A percentile compares a stretch with the other conserved stretches of the same genome.
phyloP scores from a whole-genome alignment of 1,284 basidiomycete genomes.

The Leccinum angustisporum region DNA sequence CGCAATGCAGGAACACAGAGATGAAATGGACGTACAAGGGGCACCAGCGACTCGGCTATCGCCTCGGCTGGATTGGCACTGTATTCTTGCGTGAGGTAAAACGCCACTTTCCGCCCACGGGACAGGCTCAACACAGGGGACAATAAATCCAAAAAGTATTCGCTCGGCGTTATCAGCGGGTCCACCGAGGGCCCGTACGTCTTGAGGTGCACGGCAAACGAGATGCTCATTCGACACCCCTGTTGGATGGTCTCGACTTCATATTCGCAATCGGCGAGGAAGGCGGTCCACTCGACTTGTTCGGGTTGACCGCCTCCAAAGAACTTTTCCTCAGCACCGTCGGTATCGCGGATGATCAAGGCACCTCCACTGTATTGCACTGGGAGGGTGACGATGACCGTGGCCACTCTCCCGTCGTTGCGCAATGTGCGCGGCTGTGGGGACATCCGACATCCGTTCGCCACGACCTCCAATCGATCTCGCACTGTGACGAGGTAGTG shows the following conservation, averaged over 20 bases:
- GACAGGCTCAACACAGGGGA: constrained; percentile 69
- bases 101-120: constrained; percentile 67
- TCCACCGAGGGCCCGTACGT: constrained; percentile 63
- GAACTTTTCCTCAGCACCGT: constrained; percentile 63
- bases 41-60: constrained; percentile 67
- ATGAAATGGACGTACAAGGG: constrained; percentile 52
- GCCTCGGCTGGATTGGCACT: constrained; percentile 70
- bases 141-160: constrained; percentile 67
- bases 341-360: constrained; percentile 54
- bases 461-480: constrained; percentile 69
- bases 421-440: constrained; percentile 51
- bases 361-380: constrained; percentile 70
- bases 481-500: constrained; percentile 67
- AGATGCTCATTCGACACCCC: constrained; percentile 66
- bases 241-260: constrained; percentile 69
- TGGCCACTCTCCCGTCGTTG: constrained; percentile 68
- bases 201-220: constrained; percentile 69
- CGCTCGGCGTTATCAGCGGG: constrained; percentile 68
- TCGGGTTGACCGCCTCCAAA: constrained; percentile 59
- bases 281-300: constrained; percentile 74
- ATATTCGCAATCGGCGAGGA: constrained; percentile 69
- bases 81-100: constrained; percentile 69
- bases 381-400: constrained; percentile 69
- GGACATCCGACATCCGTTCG: constrained; percentile 57
- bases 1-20: constrained; percentile 7